These are phyloP conservation scores for Mrakia gelida DNA, from an alignment of 768 basidiomycete genomes.

Conservation along the genomic window DNA sequence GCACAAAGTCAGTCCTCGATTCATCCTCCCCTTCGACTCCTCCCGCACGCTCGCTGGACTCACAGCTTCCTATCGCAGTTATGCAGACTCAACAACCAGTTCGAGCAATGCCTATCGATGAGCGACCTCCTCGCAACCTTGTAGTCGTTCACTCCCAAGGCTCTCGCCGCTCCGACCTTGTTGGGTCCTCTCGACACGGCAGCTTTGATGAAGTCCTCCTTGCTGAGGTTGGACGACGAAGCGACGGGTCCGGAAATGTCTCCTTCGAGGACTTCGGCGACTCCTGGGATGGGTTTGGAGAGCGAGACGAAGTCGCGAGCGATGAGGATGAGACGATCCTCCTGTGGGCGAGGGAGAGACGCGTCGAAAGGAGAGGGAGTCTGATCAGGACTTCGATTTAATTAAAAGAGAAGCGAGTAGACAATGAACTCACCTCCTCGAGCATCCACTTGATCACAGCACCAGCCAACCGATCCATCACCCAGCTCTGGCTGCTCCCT, in stretches of 20 bases:
- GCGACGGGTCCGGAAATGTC: not conserved
- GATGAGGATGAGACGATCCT: not conserved
- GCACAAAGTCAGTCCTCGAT: not conserved
- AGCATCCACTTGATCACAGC: not conserved
- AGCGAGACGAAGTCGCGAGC: slow-evolving; percentile 1
- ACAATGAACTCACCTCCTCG: not conserved
- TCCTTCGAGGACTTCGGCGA: not conserved
- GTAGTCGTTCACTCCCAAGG: not conserved
- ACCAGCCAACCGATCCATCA: not conserved
- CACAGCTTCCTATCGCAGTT: slow-evolving; percentile 2
- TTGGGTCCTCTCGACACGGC: not conserved
- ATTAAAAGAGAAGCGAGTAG: not conserved
- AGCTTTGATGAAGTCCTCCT: not conserved
- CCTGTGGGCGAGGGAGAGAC: not conserved
- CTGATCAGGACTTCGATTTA: not conserved
- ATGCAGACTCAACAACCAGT: not conserved
- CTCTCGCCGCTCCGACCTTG: not conserved
- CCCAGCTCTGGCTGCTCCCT: not conserved
- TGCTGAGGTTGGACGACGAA: not conserved
- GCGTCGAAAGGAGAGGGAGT: not conserved
- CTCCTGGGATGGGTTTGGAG: not conserved
- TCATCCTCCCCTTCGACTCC: not conserved
- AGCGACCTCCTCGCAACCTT: not conserved
- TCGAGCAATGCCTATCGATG: not conserved
- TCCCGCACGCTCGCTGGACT: not conserved